Base-by-base conservation (phyloP, 129 eudicot species). In the Centella asiatica region DNA sequence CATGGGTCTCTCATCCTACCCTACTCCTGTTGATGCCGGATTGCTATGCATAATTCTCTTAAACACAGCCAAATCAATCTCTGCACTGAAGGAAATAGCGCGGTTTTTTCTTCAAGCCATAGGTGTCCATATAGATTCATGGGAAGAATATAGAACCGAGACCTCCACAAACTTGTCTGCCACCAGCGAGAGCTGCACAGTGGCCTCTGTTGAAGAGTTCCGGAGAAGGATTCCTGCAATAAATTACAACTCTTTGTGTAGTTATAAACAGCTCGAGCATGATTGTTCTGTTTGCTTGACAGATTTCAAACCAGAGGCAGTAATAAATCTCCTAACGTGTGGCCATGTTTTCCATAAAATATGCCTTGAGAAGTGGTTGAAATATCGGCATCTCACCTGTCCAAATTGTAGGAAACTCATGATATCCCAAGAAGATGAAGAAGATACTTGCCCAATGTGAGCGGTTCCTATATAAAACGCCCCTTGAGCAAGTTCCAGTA, bases 281-380 rank as follows among this genome's bases (percentile, higher is more conserved):
- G 95, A 89, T 36, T 85, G 97, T 73, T 78, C 97, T 5, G 94
- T 89, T 76, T 89, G 97, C 65, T 64, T 89, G 72, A 76, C 85
- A 2, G 90, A 85, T 60, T 89, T 85, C 59, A 75, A 82, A 47
- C 82, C 78, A 2, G 72, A 82, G 22, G 69, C 95, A 44, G 88
- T 85, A 72, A 80, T 89, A 53, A 80, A 89, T 65, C 75, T 64
- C 77, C 81, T 89, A 3, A 62, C 88, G 5, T 89, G 97, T 53
- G 88, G 95, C 51, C 97, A 89, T 53, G 86, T 83, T 59, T 89
- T 89, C 68, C 95, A 89, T 52, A 80, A 69, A 50, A 7, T 36
- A 39, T 89, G 97, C 59, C 46, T 89, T 8, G 92, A 89, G 74
- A 85, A 83, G 71, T 89, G 97, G 95, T 54, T 89, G 34, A 83